Conservation (phyloP, 805 yeast genomes). For the Diddensiella santjacobensis region DNA sequence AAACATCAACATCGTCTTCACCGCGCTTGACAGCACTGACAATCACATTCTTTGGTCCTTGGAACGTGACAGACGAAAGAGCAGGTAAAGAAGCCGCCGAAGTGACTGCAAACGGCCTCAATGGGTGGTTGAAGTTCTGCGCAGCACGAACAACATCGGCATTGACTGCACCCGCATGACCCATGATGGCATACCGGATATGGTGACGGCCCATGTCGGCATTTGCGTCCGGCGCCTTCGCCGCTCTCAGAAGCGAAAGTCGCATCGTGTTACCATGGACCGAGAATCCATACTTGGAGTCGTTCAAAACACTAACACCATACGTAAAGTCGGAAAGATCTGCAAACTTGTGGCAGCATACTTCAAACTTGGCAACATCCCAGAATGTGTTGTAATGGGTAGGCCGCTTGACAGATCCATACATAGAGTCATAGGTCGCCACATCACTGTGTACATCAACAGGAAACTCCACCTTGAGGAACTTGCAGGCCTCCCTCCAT, state of each 20-base stretch:
- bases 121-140: constrained; percentile 68
- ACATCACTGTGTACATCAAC: constrained; percentile 71
- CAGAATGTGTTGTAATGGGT: constrained; percentile 93
- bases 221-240: constrained; percentile 89
- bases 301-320: constrained; percentile 85
- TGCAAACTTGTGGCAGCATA: constrained; percentile 88
- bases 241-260: constrained; percentile 77
- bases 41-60: constrained; percentile 58
- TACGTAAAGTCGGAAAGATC: constrained; percentile 81
- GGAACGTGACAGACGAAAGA: constrained; percentile 24
- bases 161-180: constrained; percentile 68
- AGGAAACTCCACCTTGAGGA: constrained; percentile 92
- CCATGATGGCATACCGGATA: constrained; percentile 77
- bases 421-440: constrained; percentile 91
- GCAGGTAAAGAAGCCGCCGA: constrained; percentile 15
- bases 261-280: constrained; percentile 89
- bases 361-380: constrained; percentile 97
- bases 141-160: constrained; percentile 68
- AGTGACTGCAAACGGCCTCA: constrained; percentile 19
- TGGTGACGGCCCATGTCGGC: constrained; percentile 91
- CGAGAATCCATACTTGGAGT: constrained; percentile 86
- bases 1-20: constrained; percentile 63
- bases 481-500: constrained; percentile 86
- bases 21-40: constrained; percentile 79
- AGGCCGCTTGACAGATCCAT: constrained; percentile 86